Percentiles rank a stretch among this genome's conserved stretches.
These are phyloP conservation scores for Calonectria multiphialidica DNA, from an alignment of 2,329 filamentous ascomycete genomes.

Conservation along the genomic window DNA sequence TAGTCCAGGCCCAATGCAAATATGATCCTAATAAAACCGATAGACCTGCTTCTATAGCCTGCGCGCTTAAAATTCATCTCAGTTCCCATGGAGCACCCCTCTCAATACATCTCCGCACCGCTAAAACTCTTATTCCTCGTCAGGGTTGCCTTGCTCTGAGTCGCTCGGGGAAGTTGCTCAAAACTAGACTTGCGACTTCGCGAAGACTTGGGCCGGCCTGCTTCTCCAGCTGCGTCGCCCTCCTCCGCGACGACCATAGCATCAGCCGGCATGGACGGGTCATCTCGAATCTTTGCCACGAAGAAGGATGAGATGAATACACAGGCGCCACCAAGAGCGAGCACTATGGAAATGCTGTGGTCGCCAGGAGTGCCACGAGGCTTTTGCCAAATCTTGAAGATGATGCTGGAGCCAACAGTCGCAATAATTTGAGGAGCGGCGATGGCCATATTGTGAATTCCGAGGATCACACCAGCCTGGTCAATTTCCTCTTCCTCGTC, in stretches of 20 bases:
- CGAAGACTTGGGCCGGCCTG: constrained; percentile 28
- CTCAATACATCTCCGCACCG: constrained; percentile 54
- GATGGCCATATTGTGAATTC: constrained; percentile 96
- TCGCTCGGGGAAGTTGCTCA: constrained; percentile 55
- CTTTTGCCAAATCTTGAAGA: constrained; percentile 90
- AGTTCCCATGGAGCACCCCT: constrained; percentile 19
- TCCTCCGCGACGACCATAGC: constrained; percentile 57
- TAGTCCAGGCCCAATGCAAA: background rate
- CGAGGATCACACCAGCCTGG: constrained; percentile 90
- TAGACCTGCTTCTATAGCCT: background rate
- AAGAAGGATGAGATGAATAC: constrained; percentile 83
- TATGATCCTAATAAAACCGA: background rate
- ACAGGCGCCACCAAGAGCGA: constrained; percentile 85
- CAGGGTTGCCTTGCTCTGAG: constrained; percentile 58
- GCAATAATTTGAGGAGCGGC: constrained; percentile 92
- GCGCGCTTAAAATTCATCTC: background rate
- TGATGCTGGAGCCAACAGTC: constrained; percentile 83
- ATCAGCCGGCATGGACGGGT: constrained; percentile 55
- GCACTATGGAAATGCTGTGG: constrained; percentile 86
- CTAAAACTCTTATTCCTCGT: constrained; percentile 64
- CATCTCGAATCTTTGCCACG: constrained; percentile 76
- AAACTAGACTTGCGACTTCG: constrained; percentile 55
- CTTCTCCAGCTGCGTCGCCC: constrained; percentile 53
- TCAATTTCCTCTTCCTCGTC: constrained; percentile 71
- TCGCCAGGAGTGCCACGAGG: constrained; percentile 87